Percentiles rank a stretch among this genome's conserved stretches.
These are phyloP conservation scores for Thymus quinquecostatus DNA, from an alignment of 257 asterid species.

Conservation along the genomic window DNA sequence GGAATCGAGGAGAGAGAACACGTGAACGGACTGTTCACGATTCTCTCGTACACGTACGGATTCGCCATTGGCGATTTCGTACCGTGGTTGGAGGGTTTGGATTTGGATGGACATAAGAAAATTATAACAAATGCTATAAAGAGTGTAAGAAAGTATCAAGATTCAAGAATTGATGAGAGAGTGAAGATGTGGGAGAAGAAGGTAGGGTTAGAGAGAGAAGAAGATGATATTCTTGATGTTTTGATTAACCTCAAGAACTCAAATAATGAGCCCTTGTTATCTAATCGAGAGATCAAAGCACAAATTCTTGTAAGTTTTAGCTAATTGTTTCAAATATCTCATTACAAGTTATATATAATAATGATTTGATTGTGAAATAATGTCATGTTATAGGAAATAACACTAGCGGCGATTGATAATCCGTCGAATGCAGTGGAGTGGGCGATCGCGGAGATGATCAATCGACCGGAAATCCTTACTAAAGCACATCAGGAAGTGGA, in stretches of 20 bases:
- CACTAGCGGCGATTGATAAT: constrained; percentile 33
- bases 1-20: constrained; percentile 39
- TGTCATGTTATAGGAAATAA: constrained; percentile 31
- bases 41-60: background rate
- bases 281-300: constrained; percentile 34
- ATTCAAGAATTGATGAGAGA: constrained; percentile 33
- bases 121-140: constrained; percentile 14
- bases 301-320: constrained; percentile 34
- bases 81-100: constrained; percentile 34
- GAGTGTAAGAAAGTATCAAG: constrained; percentile 26
- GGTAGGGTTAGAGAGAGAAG: constrained; percentile 21
- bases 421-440: constrained; percentile 44
- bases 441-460: constrained; percentile 40
- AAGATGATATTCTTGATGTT: constrained; percentile 42
- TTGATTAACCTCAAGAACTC: constrained; percentile 35
- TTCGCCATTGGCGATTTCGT: constrained; percentile 35
- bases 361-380: too few relatives aligned
- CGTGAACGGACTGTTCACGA: constrained; percentile 28
- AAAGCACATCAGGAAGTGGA: constrained; percentile 31
- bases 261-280: constrained; percentile 19
- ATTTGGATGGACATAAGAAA: constrained; percentile 41
- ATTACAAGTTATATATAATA: too few relatives aligned
- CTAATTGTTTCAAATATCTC: too few relatives aligned
- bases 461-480: constrained; percentile 29
- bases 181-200: constrained; percentile 31